These are phyloP conservation scores for Exophiala oligosperma DNA, from an alignment of 2,329 filamentous ascomycete species.

Conservation along the genomic window DNA sequence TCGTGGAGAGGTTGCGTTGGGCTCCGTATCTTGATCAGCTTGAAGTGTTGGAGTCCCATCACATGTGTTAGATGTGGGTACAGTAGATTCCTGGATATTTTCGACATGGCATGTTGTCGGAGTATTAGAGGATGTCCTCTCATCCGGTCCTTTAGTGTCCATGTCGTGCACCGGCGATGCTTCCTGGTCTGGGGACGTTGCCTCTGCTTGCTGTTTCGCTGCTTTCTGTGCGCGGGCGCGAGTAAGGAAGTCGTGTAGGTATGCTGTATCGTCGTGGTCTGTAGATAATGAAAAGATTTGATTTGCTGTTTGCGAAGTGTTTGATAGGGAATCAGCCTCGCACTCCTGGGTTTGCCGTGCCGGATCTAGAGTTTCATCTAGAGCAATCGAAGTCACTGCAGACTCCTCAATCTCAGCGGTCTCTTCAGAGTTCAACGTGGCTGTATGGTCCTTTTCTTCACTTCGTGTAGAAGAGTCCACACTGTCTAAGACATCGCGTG, in stretches of 20 bases:
- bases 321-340: background rate
- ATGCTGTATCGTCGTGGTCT: conserved; percentile 30
- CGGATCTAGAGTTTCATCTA: background rate
- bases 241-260: conserved; percentile 27
- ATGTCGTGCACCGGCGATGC: background rate
- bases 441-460: background rate
- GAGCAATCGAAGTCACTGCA: too few species aligned
- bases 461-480: background rate
- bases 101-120: background rate
- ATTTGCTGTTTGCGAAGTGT: background rate
- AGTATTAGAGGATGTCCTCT: background rate
- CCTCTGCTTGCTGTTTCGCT: conserved; percentile 3
- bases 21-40: conserved; percentile 9
- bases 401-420: too few species aligned
- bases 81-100: background rate
- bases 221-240: conserved; percentile 24
- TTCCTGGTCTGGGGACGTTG: background rate
- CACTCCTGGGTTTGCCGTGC: background rate
- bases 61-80: background rate
- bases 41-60: conserved; percentile 1
- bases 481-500: conserved; percentile 7
- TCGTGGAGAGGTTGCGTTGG: conserved; percentile 29
- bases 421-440: background rate
- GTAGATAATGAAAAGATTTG: background rate
- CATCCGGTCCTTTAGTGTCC: background rate